Percentiles rank a stretch among this genome's conserved stretches.
phyloP scores from a whole-genome alignment of 352 stramenopile genomes.

The Peronospora belbahrii region DNA sequence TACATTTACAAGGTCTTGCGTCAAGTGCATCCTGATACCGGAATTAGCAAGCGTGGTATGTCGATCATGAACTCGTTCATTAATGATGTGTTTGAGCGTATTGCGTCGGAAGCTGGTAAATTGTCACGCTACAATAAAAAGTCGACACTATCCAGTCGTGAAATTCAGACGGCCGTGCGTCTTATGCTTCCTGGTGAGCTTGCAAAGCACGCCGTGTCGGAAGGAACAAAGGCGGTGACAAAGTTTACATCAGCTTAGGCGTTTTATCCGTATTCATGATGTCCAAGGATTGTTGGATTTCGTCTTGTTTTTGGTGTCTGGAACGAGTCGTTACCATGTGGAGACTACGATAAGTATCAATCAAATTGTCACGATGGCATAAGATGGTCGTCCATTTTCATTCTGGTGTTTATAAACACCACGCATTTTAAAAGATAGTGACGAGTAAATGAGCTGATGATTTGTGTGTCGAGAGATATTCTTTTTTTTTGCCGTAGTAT shows the following conservation, averaged over 20 bases:
- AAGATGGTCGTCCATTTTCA: constrained; percentile 6
- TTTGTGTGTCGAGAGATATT: not conserved
- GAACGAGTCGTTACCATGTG: not conserved
- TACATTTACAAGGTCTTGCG: constrained; percentile 92
- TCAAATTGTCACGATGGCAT: not conserved
- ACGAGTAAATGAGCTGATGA: not conserved
- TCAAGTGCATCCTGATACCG: constrained; percentile 95
- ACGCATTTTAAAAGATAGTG: constrained; percentile 63
- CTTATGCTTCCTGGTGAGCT: constrained; percentile 94
- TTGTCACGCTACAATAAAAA: constrained; percentile 98
- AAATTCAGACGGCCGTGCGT: constrained; percentile 96
- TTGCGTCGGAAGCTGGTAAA: constrained; percentile 93
- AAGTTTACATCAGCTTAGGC: constrained; percentile 89
- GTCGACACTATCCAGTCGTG: constrained; percentile 91
- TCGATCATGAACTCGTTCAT: constrained; percentile 99
- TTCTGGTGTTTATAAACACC: constrained; percentile 85
- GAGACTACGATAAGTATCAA: not conserved
- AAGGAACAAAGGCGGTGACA: constrained; percentile 94
- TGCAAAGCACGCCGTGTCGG: constrained; percentile 95
- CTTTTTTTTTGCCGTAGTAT: too few species aligned
- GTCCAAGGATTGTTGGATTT: not conserved
- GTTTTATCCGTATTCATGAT: not conserved
- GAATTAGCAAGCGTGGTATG: constrained; percentile 96
- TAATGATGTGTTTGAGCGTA: constrained; percentile 98
- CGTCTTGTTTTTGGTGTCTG: not conserved